Evolutionary conservation across 2,329 filamentous ascomycete species (phyloP), one percentile per base, ranked within the genome.

Genomic region (Claviceps sp.): DNA sequence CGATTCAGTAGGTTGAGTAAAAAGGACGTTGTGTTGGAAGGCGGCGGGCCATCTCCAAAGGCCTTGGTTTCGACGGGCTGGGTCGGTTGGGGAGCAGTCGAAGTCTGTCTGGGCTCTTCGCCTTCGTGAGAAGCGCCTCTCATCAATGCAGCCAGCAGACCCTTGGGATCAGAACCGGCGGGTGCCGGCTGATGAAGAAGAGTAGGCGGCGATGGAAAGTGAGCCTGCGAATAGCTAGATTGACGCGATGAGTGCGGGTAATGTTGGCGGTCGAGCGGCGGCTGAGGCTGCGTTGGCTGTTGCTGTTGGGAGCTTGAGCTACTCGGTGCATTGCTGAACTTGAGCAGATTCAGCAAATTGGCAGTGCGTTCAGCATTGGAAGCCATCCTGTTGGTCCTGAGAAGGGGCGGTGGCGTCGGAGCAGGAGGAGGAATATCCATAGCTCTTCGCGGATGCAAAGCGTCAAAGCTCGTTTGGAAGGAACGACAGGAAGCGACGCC

Each of bases 1-100:
- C 85, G 83, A 62, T 89, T 93, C 56, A 98, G 77, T 53, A 97
- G 75, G 60, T 88, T 85, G 55, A 97, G 80, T 47, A 98, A 75
- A 62, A 93, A 86, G 56, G 91, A 83, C 66, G 94, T 86, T 4
- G 89, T 87, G 65, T 88, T 84, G 46, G 80, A 76, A 22, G 77
- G 69, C 50, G 80, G 77, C 44, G 77, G 71, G 37, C 71, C 71
- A 26, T 71, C 67, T 56, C 67, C 71, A 68, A 76, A 78, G 40
- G 68, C 59, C 51, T 22, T 54, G 5, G 52, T 14, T 22, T 61
- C 65, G 45, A 60, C 51, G 2, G 62, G 53, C 54, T 61, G 61
- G 11, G 59, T 55, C 20, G 58, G 58, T 6, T 60, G 54, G n/a
- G 58, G 51, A 20, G 60, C 55, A 46, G 58, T 54, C 16, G 50